Percentiles rank a stretch among this genome's conserved stretches.
Evolutionary conservation across 805 yeast species (phyloP).

Genomic region (Starmerella stellata): DNA sequence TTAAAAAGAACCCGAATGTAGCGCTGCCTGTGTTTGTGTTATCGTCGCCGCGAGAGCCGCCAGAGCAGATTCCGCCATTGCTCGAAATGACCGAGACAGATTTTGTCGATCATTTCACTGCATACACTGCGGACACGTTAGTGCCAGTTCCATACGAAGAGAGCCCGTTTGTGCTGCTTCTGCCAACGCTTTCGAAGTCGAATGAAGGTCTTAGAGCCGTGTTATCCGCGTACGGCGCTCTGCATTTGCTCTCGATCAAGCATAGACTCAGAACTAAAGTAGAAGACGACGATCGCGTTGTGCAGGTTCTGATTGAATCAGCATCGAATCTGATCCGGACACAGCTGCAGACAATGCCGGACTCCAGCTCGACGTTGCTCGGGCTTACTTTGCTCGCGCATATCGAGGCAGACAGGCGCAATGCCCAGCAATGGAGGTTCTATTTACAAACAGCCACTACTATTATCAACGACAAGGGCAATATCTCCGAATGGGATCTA

Average conservation of each 20-base stretch:
- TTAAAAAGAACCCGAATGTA: conserved; percentile 5
- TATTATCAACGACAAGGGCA: conserved; percentile 9
- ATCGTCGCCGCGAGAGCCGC: conserved; percentile 1
- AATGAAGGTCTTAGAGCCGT: conserved; percentile 5
- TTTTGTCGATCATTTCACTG: conserved; percentile 42
- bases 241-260: conserved; percentile 6
- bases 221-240: conserved; percentile 16
- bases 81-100: conserved; percentile 23
- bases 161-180: conserved; percentile 46
- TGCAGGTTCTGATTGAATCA: neutral
- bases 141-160: conserved; percentile 53
- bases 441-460: conserved; percentile 7
- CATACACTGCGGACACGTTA: conserved; percentile 34
- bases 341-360: neutral
- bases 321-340: neutral
- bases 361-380: conserved; percentile 5
- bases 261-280: neutral
- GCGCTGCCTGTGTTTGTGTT: neutral
- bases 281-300: neutral
- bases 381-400: conserved; percentile 9
- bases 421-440: conserved; percentile 6
- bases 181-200: conserved; percentile 53
- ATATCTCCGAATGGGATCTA: conserved; percentile 15
- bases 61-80: neutral
- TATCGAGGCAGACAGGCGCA: conserved; percentile 12